Evolutionary conservation across 495 filamentous ascomycete genomes (phyloP).

Genomic region (Aspergillus egyptiacus): DNA sequence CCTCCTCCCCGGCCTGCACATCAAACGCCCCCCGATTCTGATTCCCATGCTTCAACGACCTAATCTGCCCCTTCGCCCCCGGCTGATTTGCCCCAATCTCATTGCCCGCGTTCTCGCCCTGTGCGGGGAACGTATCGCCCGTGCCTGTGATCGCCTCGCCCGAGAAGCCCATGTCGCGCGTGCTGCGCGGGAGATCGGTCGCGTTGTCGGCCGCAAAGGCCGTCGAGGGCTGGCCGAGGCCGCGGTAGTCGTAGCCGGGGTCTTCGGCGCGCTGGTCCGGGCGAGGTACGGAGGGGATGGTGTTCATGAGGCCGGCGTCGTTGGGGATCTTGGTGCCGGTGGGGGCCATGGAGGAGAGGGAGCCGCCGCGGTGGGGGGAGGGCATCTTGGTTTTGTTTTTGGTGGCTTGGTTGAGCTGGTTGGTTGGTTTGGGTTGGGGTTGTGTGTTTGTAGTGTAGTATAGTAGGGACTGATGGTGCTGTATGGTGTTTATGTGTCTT

Average conservation of each 20-base stretch:
- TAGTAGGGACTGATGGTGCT: no score
- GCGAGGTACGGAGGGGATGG: conserved; percentile 51
- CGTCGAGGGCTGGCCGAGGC: conserved; percentile 27
- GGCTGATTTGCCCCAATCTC: conserved; percentile 6
- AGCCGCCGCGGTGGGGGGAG: conserved; percentile 30
- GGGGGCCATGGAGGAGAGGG: conserved; percentile 46
- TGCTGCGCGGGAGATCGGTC: conserved; percentile 46
- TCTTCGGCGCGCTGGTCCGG: conserved; percentile 43
- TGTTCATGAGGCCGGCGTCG: conserved; percentile 47
- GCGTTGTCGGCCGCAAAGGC: conserved; percentile 48
- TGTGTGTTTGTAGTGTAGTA: background rate
- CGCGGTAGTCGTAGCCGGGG: conserved; percentile 25
- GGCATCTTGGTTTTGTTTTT: conserved; percentile 7
- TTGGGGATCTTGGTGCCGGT: conserved; percentile 48
- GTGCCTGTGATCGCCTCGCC: conserved; percentile 49
- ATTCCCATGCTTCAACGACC: background rate
- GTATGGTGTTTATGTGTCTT: no score
- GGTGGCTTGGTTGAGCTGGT: background rate
- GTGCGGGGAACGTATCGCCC: conserved; percentile 40
- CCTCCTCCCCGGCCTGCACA: background rate
- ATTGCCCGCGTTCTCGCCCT: conserved; percentile 41
- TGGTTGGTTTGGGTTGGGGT: background rate
- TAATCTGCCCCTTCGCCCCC: conserved; percentile 3
- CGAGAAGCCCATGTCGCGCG: conserved; percentile 38
- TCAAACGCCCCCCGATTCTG: conserved; percentile 5